Evolutionary conservation across 805 yeast species (phyloP).

Genomic region (Yamadazyma takamatsuzukensis): DNA sequence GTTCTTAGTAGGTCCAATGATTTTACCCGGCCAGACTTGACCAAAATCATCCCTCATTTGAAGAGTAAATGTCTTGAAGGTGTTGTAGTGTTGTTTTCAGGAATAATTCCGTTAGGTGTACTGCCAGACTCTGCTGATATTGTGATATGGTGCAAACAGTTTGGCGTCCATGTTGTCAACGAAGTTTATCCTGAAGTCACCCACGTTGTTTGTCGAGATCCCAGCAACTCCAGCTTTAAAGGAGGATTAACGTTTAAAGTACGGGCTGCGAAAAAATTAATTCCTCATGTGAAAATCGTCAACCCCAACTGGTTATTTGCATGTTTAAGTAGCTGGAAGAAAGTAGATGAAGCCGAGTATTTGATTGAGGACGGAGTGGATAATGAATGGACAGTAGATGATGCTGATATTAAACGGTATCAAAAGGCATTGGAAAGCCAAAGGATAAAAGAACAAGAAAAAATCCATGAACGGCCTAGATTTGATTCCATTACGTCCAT

Average conservation of each 20-base stretch:
- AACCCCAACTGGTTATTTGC: constrained; percentile 91
- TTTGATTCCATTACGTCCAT: constrained; percentile 29
- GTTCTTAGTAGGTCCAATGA: constrained; percentile 27
- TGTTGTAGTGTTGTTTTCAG: constrained; percentile 74
- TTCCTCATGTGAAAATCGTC: constrained; percentile 68
- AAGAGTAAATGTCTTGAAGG: constrained; percentile 66
- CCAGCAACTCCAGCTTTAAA: constrained; percentile 37
- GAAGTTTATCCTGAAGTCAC: constrained; percentile 74
- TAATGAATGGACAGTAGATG: constrained; percentile 42
- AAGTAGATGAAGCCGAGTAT: constrained; percentile 60
- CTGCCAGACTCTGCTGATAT: constrained; percentile 74
- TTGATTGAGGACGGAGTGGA: constrained; percentile 51
- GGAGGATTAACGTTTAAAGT: constrained; percentile 70
- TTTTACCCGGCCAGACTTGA: constrained; percentile 52
- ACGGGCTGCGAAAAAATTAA: constrained; percentile 64
- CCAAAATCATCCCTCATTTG: constrained; percentile 69
- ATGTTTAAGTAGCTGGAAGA: constrained; percentile 76
- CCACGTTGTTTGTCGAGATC: constrained; percentile 79
- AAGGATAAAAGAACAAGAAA: constrained; percentile 13
- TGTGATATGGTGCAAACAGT: constrained; percentile 86
- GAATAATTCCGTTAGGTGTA: constrained; percentile 83
- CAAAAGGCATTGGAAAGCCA: constrained; percentile 25
- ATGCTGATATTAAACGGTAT: constrained; percentile 45
- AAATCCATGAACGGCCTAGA: constrained; percentile 20
- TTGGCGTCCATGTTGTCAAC: constrained; percentile 81